Percentiles rank a stretch among this genome's conserved stretches.
These are phyloP conservation scores for Rhynchospora pubera DNA, from an alignment of 176 grass and related monocot species.

Conservation along the genomic window DNA sequence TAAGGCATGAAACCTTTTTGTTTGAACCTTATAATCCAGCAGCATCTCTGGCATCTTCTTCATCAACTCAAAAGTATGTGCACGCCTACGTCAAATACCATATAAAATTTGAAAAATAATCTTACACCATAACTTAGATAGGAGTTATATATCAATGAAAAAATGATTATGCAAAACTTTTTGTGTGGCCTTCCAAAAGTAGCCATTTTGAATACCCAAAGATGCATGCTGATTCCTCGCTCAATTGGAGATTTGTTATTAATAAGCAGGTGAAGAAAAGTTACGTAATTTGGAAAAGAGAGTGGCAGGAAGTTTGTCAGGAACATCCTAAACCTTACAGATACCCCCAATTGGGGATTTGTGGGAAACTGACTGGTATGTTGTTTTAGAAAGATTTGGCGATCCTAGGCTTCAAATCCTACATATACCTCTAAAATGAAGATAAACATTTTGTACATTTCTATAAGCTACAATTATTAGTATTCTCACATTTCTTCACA, in stretches of 20 bases:
- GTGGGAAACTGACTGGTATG: too few species aligned
- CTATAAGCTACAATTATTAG: background rate
- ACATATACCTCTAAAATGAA: background rate
- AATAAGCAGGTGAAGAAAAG: background rate
- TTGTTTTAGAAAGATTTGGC: background rate
- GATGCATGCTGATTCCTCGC: background rate
- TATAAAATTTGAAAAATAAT: constrained; percentile 4
- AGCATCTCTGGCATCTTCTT: constrained; percentile 46
- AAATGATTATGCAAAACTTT: too few species aligned
- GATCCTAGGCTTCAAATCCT: background rate
- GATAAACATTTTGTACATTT: background rate
- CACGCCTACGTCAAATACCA: constrained; percentile 18
- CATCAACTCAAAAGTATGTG: constrained; percentile 34
- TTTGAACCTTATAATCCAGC: constrained; percentile 22
- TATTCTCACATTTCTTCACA: background rate
- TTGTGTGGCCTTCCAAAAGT: background rate
- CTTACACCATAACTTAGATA: background rate
- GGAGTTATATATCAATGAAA: too few species aligned
- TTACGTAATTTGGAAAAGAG: background rate
- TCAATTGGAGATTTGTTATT: background rate
- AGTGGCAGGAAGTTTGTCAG: background rate
- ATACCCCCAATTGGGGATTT: background rate
- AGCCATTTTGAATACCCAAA: background rate
- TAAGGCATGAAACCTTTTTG: too few species aligned
- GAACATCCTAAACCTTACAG: background rate